Conservation (phyloP, 139 green algal genomes). For the Bryopsis sp. region DNA sequence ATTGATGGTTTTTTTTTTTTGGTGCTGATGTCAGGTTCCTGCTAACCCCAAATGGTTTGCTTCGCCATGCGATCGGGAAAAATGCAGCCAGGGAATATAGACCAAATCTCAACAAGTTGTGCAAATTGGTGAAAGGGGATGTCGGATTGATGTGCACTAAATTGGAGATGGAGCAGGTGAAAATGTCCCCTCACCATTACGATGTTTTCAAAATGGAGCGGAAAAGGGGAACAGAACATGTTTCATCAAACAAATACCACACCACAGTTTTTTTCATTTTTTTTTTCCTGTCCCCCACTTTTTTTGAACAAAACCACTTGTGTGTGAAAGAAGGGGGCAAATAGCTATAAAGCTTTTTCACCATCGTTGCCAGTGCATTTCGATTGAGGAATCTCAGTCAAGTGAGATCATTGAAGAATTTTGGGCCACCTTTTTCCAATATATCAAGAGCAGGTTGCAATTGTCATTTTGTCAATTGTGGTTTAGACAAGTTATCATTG, state of each 20-base stretch:
- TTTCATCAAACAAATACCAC: not conserved
- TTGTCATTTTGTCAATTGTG: not conserved
- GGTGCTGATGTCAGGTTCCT: constrained; percentile 62
- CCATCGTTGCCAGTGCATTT: not conserved
- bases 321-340: constrained; percentile 12
- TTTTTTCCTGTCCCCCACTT: not conserved
- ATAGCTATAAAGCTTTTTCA: no score
- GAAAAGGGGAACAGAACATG: not conserved
- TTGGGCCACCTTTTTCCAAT: not conserved
- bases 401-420: not conserved
- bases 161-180: constrained; percentile 60
- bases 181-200: no score
- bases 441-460: not conserved
- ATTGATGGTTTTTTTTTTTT: not conserved
- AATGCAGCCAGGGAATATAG: constrained; percentile 65
- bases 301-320: not conserved
- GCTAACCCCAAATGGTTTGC: constrained; percentile 79
- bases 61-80: constrained; percentile 81
- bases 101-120: constrained; percentile 47
- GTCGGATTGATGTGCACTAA: constrained; percentile 87
- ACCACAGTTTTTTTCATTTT: not conserved
- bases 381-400: not conserved
- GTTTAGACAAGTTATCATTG: not conserved
- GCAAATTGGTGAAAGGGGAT: constrained; percentile 52
- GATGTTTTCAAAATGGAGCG: not conserved